Evolutionary conservation across 2,329 filamentous ascomycete species (phyloP), one percentile per base, ranked within the genome.

Genomic region (Diaporthe velutina): DNA sequence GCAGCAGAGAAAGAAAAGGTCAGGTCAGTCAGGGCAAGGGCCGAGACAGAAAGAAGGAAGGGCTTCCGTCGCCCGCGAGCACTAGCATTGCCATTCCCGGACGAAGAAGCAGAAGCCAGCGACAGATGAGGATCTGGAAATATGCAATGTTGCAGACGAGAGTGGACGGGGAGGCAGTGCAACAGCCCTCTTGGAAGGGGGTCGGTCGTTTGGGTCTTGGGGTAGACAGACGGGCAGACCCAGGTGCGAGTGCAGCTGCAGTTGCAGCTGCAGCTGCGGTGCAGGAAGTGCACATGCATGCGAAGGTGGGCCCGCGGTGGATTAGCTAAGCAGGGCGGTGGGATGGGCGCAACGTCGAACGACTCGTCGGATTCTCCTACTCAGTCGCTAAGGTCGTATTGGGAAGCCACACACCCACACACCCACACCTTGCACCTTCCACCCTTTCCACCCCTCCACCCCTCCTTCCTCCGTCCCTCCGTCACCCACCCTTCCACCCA

Each of bases 111-210:
- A 68, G 64, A 25, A 38, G 13, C 4, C n/a, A 4, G n/a, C 30
- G 64, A 54, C 64, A 68, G 64, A 68, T 68, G 64, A 68, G 64
- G 64, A 68, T 54, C 64, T 67, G 64, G 64, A 54, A 68, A 68
- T 68, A 68, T 40, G 64, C 64, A 68, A 68, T 68, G 64, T 54
- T 54, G 22, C 64, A 68, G 48, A 54, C 64, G 64, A 68, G 64
- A 68, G 64, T 68, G 64, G 64, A 28, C 48, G 64, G 48, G 19
- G 64, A 68, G 64, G 64, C 64, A 68, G 64, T 68, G 64, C 64
- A 54, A 54, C 25, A 28, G 45, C 64, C 40, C 30, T 28, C 30
- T 10, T 42, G 30, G 45, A 19, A 45, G 33, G 33, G 30, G 57
- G 58, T 57, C 54, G 15, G 35, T 38, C 35, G 35, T 38, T 25